Conservation (phyloP, 1,139 yeast genomes). For the Taphrina communis region DNA sequence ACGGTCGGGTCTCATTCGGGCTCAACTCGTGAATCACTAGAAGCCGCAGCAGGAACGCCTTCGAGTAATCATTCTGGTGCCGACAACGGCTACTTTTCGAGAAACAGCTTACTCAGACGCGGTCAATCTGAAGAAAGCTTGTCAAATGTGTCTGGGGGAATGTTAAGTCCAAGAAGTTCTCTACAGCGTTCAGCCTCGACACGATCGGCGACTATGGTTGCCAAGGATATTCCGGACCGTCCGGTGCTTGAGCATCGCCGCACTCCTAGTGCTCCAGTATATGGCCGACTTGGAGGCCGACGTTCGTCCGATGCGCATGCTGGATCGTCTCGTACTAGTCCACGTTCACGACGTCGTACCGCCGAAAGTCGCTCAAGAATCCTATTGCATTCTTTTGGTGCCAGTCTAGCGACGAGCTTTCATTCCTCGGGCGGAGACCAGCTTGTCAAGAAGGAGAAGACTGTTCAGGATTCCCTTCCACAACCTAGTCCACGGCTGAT, state of each 20-base stretch:
- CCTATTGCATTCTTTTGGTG: constrained; percentile 37
- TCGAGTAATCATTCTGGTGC: constrained; percentile 12
- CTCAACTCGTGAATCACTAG: constrained; percentile 2
- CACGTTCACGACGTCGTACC: constrained; percentile 28
- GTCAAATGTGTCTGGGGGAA: background rate
- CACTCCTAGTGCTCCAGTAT: constrained; percentile 13
- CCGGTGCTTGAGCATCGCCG: constrained; percentile 15
- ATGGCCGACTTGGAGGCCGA: background rate
- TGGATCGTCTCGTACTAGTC: constrained; percentile 16
- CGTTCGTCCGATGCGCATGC: background rate
- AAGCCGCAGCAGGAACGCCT: constrained; percentile 30
- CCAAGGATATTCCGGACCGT: background rate
- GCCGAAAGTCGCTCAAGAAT: constrained; percentile 21
- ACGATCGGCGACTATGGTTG: background rate
- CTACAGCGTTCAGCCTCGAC: constrained; percentile 10
- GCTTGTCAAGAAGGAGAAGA: background rate
- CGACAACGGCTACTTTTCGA: constrained; percentile 24
- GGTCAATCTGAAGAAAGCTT: constrained; percentile 31
- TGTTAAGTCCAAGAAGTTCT: background rate
- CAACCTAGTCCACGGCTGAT: constrained; percentile 46
- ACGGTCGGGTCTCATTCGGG: constrained; percentile 16
- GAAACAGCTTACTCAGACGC: constrained; percentile 13
- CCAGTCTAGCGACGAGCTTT: constrained; percentile 24
- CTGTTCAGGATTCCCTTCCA: constrained; percentile 12
- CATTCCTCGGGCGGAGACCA: constrained; percentile 18